These are phyloP conservation scores for Lagenidium sp. DNA, from an alignment of 352 stramenopile genomes.

Conservation along the genomic window DNA sequence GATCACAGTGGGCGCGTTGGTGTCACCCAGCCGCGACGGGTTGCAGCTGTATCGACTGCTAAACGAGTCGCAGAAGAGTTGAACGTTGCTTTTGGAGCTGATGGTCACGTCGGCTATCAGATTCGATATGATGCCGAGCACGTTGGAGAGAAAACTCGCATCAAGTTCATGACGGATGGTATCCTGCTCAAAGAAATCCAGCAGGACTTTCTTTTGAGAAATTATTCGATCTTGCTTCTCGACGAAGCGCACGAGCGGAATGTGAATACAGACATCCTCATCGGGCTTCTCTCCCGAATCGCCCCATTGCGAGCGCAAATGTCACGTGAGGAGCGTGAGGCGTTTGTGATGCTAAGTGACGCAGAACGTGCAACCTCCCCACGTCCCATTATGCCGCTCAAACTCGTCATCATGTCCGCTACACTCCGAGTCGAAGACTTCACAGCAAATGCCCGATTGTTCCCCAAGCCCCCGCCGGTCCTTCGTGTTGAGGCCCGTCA, in stretches of 20 bases:
- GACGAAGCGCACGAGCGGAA: slow-evolving; percentile 98
- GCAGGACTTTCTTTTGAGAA: slow-evolving; percentile 64
- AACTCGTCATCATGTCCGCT: slow-evolving; percentile 96
- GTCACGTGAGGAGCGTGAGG: slow-evolving; percentile 55
- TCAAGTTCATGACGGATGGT: slow-evolving; percentile 99
- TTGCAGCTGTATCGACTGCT: slow-evolving; percentile 97
- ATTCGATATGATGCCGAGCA: slow-evolving; percentile 97
- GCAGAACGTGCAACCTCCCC: slow-evolving; percentile 28
- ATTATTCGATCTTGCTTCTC: slow-evolving; percentile 80
- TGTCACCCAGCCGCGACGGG: slow-evolving; percentile 96
- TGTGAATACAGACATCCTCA: slow-evolving; percentile 95
- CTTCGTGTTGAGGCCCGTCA: slow-evolving; percentile 93
- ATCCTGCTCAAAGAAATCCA: slow-evolving; percentile 98
- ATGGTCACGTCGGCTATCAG: slow-evolving; percentile 93
- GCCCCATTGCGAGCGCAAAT: slow-evolving; percentile 91
- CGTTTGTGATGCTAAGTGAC: slow-evolving; percentile 28
- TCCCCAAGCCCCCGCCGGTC: slow-evolving; percentile 87
- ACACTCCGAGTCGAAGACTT: slow-evolving; percentile 98
- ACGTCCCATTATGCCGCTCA: slow-evolving; percentile 65
- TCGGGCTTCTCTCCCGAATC: slow-evolving; percentile 92
- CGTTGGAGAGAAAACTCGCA: slow-evolving; percentile 79
- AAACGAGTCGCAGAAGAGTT: slow-evolving; percentile 97
- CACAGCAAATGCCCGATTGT: slow-evolving; percentile 90
- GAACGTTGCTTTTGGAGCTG: slow-evolving; percentile 71
- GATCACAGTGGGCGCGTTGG: slow-evolving; percentile 77